Conservation (phyloP, 805 yeast genomes). For the Henningerozyma blattae region DNA sequence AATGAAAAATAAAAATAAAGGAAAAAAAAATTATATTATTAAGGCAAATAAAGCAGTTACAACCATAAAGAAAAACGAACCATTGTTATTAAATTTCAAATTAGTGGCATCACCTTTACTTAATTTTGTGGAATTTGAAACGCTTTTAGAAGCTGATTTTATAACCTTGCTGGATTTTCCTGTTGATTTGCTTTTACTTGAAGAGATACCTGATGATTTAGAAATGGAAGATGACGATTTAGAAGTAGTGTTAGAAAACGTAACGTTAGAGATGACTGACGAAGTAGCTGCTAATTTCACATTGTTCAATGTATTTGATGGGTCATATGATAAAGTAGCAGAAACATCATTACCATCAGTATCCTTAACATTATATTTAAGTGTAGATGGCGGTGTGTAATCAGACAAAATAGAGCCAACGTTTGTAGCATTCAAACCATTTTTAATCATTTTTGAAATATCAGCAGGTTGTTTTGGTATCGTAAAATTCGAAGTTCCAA, state of each 20-base stretch:
- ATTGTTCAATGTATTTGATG: conserved; percentile 27
- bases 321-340: conserved; percentile 28
- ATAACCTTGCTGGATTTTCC: no score
- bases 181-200: conserved; percentile 1
- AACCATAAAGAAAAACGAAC: no score
- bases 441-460: conserved; percentile 30
- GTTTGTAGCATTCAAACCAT: conserved; percentile 36
- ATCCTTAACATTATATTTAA: conserved; percentile 31
- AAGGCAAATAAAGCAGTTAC: no score
- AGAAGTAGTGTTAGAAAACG: conserved; percentile 11
- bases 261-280: conserved; percentile 7
- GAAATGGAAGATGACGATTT: conserved; percentile 10
- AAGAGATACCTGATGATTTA: conserved; percentile 11
- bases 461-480: conserved; percentile 38
- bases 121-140: neutral
- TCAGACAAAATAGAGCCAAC: conserved; percentile 33
- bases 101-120: neutral
- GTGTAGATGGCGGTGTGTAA: conserved; percentile 26
- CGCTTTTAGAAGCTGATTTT: conserved; percentile 7
- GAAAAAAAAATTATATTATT: no score
- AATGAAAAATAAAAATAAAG: no score
- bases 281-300: conserved; percentile 14
- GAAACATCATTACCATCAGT: conserved; percentile 23
- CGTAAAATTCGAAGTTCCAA: conserved; percentile 33
- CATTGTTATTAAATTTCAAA: no score